A percentile compares a stretch with the other conserved stretches of the same genome.
Conservation (phyloP, 2,329 filamentous ascomycete genomes). For the Phoma sp. region DNA sequence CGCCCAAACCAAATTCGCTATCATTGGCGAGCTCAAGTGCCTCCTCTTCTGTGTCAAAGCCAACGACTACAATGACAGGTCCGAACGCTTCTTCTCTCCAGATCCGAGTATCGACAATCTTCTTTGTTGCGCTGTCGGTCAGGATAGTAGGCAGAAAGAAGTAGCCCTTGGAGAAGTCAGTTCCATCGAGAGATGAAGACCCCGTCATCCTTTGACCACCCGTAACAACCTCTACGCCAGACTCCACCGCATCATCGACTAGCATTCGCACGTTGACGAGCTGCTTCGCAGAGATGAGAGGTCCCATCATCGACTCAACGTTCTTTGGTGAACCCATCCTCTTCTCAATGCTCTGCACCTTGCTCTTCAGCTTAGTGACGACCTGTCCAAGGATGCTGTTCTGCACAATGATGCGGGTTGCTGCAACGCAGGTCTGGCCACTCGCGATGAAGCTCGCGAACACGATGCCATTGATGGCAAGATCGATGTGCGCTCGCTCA, state of each 20-base stretch:
- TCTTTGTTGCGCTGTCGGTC: constrained; percentile 32
- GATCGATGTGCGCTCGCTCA: constrained; percentile 45
- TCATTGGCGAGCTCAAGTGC: constrained; percentile 59
- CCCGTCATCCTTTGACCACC: constrained; percentile 61
- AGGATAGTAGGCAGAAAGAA: constrained; percentile 59
- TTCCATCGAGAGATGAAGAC: constrained; percentile 58
- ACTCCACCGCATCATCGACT: constrained; percentile 43
- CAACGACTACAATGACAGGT: constrained; percentile 59
- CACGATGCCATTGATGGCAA: constrained; percentile 48
- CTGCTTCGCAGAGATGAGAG: constrained; percentile 65
- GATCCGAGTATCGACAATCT: constrained; percentile 46
- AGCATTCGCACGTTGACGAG: constrained; percentile 48
- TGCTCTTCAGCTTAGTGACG: constrained; percentile 50
- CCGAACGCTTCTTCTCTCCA: constrained; percentile 61
- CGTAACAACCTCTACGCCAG: constrained; percentile 53
- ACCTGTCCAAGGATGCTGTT: constrained; percentile 51
- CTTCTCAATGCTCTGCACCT: constrained; percentile 59
- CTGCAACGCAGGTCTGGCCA: constrained; percentile 65
- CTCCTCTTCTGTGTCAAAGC: constrained; percentile 57
- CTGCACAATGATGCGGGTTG: constrained; percentile 62
- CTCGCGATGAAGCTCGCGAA: constrained; percentile 60
- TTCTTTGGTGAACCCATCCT: constrained; percentile 67
- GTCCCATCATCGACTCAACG: constrained; percentile 68
- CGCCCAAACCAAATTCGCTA: constrained; percentile 59
- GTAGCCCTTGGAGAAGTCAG: constrained; percentile 60